phyloP scores from a whole-genome alignment of 2,329 filamentous ascomycete genomes.

The Xylariaceae sp. region DNA sequence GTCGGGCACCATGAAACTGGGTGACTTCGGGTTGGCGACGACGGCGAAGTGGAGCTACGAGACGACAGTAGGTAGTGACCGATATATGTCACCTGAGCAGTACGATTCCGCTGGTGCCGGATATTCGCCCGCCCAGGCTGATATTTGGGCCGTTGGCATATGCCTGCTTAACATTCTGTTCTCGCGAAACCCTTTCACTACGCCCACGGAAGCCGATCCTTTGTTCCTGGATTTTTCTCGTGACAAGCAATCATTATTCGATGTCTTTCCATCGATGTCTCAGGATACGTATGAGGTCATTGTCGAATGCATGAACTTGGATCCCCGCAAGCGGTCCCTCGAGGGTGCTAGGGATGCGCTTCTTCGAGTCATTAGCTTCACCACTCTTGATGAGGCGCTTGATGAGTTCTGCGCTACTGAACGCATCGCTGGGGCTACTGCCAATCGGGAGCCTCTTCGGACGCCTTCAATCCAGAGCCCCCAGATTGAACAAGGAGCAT shows the following conservation, averaged over 20 bases:
- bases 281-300: conserved; percentile 96
- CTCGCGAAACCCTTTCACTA: conserved; percentile 92
- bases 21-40: conserved; percentile 92
- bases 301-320: conserved; percentile 82
- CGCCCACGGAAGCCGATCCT: conserved; percentile 83
- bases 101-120: conserved; percentile 84
- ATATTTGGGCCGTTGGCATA: conserved; percentile 96
- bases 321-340: conserved; percentile 84
- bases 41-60: conserved; percentile 87
- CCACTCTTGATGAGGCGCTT: conserved; percentile 81
- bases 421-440: conserved; percentile 70
- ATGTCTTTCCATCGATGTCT: conserved; percentile 97
- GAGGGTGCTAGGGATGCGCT: conserved; percentile 73
- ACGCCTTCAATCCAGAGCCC: conserved; percentile 93
- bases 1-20: conserved; percentile 87
- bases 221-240: conserved; percentile 89
- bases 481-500: conserved; percentile 72
- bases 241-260: conserved; percentile 93
- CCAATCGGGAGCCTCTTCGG: conserved; percentile 90
- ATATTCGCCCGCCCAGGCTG: conserved; percentile 88
- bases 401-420: conserved; percentile 92
- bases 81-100: conserved; percentile 98
- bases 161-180: conserved; percentile 96
- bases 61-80: conserved; percentile 90
- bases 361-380: conserved; percentile 79